Conservation (phyloP, 345 rosid species). For the Bretschneidera sinensis region DNA sequence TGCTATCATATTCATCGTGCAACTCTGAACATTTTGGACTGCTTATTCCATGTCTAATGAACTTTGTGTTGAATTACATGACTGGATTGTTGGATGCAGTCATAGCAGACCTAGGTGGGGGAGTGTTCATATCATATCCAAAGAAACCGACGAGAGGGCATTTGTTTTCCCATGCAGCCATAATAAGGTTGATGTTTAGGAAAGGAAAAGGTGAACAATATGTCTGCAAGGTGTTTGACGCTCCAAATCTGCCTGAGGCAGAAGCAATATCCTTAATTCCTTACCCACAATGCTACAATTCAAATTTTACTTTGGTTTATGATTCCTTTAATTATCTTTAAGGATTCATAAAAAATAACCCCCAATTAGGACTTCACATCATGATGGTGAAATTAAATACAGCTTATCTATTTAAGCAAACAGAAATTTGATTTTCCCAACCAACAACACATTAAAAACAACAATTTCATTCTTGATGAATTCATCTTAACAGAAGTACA, state of each 20-base stretch:
- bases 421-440: too few species aligned
- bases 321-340: neutral
- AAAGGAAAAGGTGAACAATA: conserved; percentile 93
- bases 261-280: conserved; percentile 89
- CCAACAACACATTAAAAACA: neutral
- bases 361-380: too few species aligned
- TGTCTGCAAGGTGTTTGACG: conserved; percentile 90
- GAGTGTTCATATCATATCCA: conserved; percentile 85
- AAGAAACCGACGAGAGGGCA: conserved; percentile 90
- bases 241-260: conserved; percentile 83
- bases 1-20: too few species aligned
- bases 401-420: too few species aligned
- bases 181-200: conserved; percentile 81
- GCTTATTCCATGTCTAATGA: too few species aligned
- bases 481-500: conserved; percentile 48
- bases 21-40: neutral
- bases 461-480: neutral
- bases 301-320: too few species aligned
- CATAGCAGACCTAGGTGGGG: conserved; percentile 82
- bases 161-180: conserved; percentile 82
- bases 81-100: conserved; percentile 42
- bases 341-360: neutral
- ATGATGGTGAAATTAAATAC: too few species aligned
- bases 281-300: neutral
- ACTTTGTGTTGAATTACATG: neutral